phyloP scores from a whole-genome alignment of 2,329 filamentous ascomycete genomes.

The Cytospora paraplurivora region DNA sequence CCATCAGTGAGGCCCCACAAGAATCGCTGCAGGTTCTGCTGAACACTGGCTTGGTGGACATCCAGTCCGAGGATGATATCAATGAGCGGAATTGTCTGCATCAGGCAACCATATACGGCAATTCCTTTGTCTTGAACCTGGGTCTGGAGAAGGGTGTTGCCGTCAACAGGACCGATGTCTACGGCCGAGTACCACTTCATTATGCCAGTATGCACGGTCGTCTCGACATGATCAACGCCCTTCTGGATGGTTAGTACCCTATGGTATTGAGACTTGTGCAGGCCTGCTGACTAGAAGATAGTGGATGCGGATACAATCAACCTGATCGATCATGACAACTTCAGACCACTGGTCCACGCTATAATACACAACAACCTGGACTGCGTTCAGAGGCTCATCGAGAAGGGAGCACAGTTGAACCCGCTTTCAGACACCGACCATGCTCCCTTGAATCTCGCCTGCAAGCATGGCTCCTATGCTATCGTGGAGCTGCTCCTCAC shows the following conservation, averaged over 20 bases:
- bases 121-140: slow-evolving; percentile 73
- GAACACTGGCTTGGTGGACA: slow-evolving; percentile 79
- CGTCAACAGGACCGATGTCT: slow-evolving; percentile 82
- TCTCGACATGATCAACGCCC: slow-evolving; percentile 75
- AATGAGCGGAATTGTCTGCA: slow-evolving; percentile 96
- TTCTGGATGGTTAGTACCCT: slow-evolving; percentile 62
- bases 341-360: slow-evolving; percentile 91
- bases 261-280: neutral
- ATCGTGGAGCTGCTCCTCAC: slow-evolving; percentile 85
- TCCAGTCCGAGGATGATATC: slow-evolving; percentile 95
- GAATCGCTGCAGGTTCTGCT: slow-evolving; percentile 76
- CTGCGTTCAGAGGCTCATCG: slow-evolving; percentile 78
- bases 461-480: slow-evolving; percentile 83
- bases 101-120: slow-evolving; percentile 93
- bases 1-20: slow-evolving; percentile 81
- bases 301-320: slow-evolving; percentile 73
- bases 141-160: slow-evolving; percentile 77
- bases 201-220: slow-evolving; percentile 96
- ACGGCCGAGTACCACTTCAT: slow-evolving; percentile 89
- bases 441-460: slow-evolving; percentile 91
- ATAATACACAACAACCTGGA: slow-evolving; percentile 85
- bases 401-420: slow-evolving; percentile 79
- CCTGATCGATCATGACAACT: slow-evolving; percentile 93
- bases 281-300: slow-evolving; percentile 23
- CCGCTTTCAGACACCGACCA: slow-evolving; percentile 86